Evolutionary conservation across 257 asterid species (phyloP).

Genomic region (Marsdenia floribunda): DNA sequence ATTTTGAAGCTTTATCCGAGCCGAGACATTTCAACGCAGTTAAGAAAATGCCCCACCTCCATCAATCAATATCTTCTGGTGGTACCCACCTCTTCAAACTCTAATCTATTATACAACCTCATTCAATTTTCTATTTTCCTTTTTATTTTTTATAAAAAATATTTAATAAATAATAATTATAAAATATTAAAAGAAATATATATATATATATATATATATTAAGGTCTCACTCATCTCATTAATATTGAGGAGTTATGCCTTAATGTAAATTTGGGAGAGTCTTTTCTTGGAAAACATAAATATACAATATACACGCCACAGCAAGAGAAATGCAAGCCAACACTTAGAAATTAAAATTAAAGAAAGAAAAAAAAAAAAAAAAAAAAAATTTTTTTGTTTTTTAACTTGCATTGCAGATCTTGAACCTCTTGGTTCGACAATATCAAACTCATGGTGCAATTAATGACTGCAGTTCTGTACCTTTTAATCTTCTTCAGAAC

Average conservation of each 20-base stretch:
- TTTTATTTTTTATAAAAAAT: too few species aligned
- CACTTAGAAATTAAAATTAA: too few species aligned
- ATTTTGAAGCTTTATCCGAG: background rate
- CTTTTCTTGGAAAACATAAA: too few species aligned
- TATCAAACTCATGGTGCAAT: constrained; percentile 47
- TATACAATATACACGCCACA: too few species aligned
- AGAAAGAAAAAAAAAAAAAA: background rate
- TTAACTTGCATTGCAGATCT: constrained; percentile 20
- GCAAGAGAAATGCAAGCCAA: background rate
- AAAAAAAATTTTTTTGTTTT: background rate
- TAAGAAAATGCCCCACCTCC: background rate
- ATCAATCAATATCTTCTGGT: background rate
- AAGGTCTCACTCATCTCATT: too few species aligned
- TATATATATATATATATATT: too few species aligned
- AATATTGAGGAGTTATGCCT: too few species aligned
- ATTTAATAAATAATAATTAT: too few species aligned
- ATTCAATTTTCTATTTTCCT: too few species aligned
- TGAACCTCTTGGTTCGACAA: constrained; percentile 38
- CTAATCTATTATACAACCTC: too few species aligned
- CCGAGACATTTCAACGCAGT: background rate
- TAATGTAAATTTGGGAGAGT: too few species aligned
- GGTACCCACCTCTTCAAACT: background rate
- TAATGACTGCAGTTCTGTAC: constrained; percentile 35
- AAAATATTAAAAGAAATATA: too few species aligned
- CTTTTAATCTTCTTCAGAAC: constrained; percentile 32